phyloP scores from a whole-genome alignment of 1,284 basidiomycete species.

The Lignosus rhinocerotis region DNA sequence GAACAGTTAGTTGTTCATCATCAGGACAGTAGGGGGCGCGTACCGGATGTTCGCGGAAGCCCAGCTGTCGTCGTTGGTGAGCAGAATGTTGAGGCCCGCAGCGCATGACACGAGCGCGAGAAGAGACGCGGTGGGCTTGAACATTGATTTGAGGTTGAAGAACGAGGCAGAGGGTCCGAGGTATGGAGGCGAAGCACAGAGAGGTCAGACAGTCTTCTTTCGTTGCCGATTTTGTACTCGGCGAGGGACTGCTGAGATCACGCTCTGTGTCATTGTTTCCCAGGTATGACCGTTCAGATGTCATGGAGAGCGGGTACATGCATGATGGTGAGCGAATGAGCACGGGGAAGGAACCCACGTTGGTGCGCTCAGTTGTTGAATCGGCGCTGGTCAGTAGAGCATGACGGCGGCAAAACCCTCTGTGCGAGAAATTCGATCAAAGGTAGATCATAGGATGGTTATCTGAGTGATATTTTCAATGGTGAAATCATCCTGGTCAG shows the following conservation, averaged over 20 bases:
- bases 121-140: conserved; percentile 10
- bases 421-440: too few relatives aligned
- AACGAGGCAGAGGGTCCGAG: not conserved
- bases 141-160: conserved; percentile 6
- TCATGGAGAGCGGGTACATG: not conserved
- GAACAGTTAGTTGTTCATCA: not conserved
- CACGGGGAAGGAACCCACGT: conserved; percentile 4
- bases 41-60: conserved; percentile 36
- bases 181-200: conserved; percentile 1
- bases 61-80: conserved; percentile 36
- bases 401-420: not conserved
- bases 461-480: too few relatives aligned
- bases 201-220: not conserved
- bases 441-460: too few relatives aligned
- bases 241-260: not conserved
- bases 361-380: not conserved
- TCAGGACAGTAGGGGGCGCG: not conserved
- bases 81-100: conserved; percentile 30
- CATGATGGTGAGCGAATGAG: conserved; percentile 6
- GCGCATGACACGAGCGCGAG: conserved; percentile 20
- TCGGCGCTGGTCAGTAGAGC: not conserved
- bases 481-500: too few relatives aligned
- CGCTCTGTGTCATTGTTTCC: not conserved
- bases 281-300: not conserved
- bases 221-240: conserved; percentile 4